Evolutionary conservation across 192 early-diverging fungal genomes (phyloP).

Genomic region (Thamnidium elegans): DNA sequence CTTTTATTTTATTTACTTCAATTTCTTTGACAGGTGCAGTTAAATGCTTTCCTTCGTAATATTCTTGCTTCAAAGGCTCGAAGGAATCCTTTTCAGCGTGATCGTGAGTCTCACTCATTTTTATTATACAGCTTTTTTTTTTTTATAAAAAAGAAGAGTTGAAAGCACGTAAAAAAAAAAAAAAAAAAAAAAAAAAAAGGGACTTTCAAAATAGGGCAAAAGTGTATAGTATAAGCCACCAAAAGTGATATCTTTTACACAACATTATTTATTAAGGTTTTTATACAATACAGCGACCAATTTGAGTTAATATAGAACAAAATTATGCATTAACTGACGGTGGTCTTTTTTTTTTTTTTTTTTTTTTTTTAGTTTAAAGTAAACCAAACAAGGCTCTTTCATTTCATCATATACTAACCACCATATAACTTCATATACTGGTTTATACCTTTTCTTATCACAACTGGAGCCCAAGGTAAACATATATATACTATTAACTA

Average conservation of each 20-base stretch:
- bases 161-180: background rate
- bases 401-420: no score
- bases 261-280: background rate
- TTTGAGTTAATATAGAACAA: no score
- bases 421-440: no score
- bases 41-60: constrained; percentile 35
- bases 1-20: constrained; percentile 22
- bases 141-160: background rate
- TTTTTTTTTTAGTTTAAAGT: background rate
- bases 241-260: background rate
- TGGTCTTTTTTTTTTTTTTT: no score
- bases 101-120: background rate
- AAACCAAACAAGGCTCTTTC: no score
- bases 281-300: no score
- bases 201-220: no score
- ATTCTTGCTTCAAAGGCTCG: constrained; percentile 31
- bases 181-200: background rate
- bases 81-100: constrained; percentile 23
- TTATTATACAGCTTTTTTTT: background rate
- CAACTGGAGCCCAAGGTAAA: no score
- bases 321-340: no score
- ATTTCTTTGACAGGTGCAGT: constrained; percentile 38
- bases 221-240: no score
- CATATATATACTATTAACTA: no score
- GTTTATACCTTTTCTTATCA: no score